Conservation (phyloP, 768 basidiomycete species). For the Trametes villosa region DNA sequence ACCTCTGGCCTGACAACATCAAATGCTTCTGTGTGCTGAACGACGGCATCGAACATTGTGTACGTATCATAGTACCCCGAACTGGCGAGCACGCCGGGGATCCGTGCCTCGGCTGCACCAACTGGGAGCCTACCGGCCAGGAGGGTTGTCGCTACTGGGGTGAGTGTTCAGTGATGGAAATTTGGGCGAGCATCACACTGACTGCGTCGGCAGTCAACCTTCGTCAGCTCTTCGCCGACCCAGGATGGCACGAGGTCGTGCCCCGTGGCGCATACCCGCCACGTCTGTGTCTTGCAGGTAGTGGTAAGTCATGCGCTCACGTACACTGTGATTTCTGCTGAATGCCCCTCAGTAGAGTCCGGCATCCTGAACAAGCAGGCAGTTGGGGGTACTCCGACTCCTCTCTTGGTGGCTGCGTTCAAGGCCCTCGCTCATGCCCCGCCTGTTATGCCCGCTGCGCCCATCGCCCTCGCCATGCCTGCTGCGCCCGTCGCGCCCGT, state of each 20-base stretch:
- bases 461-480: too few relatives aligned
- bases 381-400: too few relatives aligned
- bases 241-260: neutral
- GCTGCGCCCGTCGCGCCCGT: too few relatives aligned
- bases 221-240: neutral
- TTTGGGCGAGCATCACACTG: neutral
- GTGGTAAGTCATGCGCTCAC: too few relatives aligned
- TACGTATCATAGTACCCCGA: neutral
- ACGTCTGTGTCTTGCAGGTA: too few relatives aligned
- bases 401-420: too few relatives aligned
- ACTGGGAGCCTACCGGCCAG: neutral
- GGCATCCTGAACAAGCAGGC: too few relatives aligned
- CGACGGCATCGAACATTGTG: neutral
- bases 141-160: neutral
- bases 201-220: neutral
- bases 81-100: neutral
- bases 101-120: neutral
- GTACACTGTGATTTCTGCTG: too few relatives aligned
- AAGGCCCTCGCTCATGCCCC: too few relatives aligned
- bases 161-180: neutral
- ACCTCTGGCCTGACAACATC: neutral
- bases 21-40: neutral
- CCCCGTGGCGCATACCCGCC: too few relatives aligned
- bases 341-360: too few relatives aligned
- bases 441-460: too few relatives aligned